Conservation (phyloP, 2,329 filamentous ascomycete genomes). For the Esteya vermicola region DNA sequence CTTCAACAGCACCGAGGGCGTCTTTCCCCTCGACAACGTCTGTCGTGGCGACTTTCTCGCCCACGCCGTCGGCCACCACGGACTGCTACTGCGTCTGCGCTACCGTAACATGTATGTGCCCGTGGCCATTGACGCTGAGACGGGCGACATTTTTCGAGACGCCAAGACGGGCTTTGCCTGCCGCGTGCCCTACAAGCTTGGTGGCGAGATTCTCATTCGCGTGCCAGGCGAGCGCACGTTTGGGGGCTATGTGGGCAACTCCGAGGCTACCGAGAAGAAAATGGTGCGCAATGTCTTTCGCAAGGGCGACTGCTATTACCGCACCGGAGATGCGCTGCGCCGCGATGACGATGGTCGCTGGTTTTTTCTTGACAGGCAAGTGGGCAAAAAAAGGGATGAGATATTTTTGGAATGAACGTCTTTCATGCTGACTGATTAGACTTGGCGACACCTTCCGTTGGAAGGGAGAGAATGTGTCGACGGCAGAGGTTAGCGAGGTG, state of each 20-base stretch:
- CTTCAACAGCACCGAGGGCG: conserved; percentile 64
- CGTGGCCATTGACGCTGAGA: conserved; percentile 53
- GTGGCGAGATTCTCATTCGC: conserved; percentile 62
- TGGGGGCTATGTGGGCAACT: conserved; percentile 56
- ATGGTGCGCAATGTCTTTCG: conserved; percentile 48
- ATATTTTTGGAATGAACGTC: no score
- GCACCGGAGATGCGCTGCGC: conserved; percentile 52
- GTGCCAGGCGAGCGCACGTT: conserved; percentile 44
- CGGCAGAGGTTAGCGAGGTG: conserved; percentile 63
- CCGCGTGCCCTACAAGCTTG: conserved; percentile 48
- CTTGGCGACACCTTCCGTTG: conserved; percentile 64
- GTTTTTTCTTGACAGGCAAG: conserved; percentile 48
- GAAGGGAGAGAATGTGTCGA: conserved; percentile 76
- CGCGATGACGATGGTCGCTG: conserved; percentile 48
- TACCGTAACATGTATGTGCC: conserved; percentile 45
- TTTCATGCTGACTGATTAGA: conserved; percentile 15
- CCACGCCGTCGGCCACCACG: conserved; percentile 57
- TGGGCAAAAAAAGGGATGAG: no score
- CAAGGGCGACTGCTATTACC: conserved; percentile 55
- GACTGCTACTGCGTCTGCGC: conserved; percentile 39
- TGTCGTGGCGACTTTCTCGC: conserved; percentile 47
- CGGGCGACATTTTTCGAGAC: conserved; percentile 52
- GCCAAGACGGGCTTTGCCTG: conserved; percentile 52
- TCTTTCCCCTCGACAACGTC: conserved; percentile 47
- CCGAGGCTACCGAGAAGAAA: conserved; percentile 52